These are phyloP conservation scores for Rhizophora mangle DNA, from an alignment of 345 rosid species.

Conservation along the genomic window DNA sequence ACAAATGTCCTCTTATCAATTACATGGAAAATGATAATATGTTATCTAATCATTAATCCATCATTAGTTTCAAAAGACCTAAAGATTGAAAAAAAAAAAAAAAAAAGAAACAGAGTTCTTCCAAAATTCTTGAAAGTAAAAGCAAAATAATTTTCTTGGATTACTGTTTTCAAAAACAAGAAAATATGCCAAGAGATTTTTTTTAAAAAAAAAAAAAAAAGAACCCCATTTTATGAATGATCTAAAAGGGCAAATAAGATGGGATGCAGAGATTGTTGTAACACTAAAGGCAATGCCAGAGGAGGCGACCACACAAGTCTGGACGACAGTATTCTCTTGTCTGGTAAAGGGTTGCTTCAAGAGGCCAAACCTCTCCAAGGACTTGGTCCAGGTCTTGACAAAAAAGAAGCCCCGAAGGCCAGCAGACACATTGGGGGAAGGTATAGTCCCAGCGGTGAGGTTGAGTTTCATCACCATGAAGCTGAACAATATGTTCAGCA, in stretches of 20 bases:
- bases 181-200: no score
- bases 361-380: slow-evolving; percentile 39
- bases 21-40: no score
- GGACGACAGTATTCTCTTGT: slow-evolving; percentile 76
- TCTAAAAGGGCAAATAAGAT: not conserved
- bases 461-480: slow-evolving; percentile 72
- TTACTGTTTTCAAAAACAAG: no score
- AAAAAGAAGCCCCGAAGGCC: slow-evolving; percentile 72
- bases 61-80: no score
- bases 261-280: slow-evolving; percentile 13
- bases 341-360: slow-evolving; percentile 62
- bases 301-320: slow-evolving; percentile 78
- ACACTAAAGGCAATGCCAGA: slow-evolving; percentile 80
- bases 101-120: no score
- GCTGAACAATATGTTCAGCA: slow-evolving; percentile 53
- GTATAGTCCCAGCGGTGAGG: slow-evolving; percentile 71
- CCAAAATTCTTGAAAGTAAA: no score
- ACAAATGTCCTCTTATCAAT: no score
- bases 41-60: no score
- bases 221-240: no score
- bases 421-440: slow-evolving; percentile 70
- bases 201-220: no score
- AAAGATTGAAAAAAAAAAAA: no score
- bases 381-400: slow-evolving; percentile 59
- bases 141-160: no score